A percentile compares a stretch with the other conserved stretches of the same genome.
These are phyloP conservation scores for Cokeromyces recurvatus DNA, from an alignment of 371 early-diverging fungal genomes.

Conservation along the genomic window DNA sequence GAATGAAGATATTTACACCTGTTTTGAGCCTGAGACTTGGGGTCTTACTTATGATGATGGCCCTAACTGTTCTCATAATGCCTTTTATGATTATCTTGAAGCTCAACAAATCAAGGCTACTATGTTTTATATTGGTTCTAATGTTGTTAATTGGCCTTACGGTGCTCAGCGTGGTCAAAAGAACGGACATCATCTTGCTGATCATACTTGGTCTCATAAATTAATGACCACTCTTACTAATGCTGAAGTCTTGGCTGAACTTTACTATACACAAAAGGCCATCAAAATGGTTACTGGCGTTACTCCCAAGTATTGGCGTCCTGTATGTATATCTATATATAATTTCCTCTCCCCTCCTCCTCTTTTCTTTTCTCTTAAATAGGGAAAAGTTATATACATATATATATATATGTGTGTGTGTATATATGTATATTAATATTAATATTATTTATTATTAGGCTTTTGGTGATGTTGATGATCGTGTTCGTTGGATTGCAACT, in stretches of 20 bases:
- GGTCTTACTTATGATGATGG: constrained; percentile 67
- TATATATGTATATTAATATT: constrained; percentile 4
- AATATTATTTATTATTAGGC: constrained; percentile 21
- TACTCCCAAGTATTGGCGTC: constrained; percentile 47
- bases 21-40: constrained; percentile 54
- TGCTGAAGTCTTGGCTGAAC: constrained; percentile 67
- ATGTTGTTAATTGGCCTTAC: constrained; percentile 54
- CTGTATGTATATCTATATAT: constrained; percentile 23
- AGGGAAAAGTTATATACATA: too few relatives aligned
- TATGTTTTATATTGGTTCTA: constrained; percentile 69
- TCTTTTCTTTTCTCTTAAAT: neutral
- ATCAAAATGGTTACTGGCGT: constrained; percentile 54
- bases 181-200: constrained; percentile 67
- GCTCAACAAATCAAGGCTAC: constrained; percentile 53
- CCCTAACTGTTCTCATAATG: constrained; percentile 54
- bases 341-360: neutral
- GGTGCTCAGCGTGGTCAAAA: constrained; percentile 48
- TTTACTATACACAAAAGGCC: constrained; percentile 65
- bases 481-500: constrained; percentile 59
- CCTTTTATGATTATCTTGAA: constrained; percentile 40
- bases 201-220: constrained; percentile 71
- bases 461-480: constrained; percentile 63
- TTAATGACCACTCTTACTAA: constrained; percentile 63
- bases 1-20: constrained; percentile 43
- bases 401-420: neutral